Evolutionary conservation across 2,329 filamentous ascomycete genomes (phyloP).

Genomic region (Arthrinium puccinioides): DNA sequence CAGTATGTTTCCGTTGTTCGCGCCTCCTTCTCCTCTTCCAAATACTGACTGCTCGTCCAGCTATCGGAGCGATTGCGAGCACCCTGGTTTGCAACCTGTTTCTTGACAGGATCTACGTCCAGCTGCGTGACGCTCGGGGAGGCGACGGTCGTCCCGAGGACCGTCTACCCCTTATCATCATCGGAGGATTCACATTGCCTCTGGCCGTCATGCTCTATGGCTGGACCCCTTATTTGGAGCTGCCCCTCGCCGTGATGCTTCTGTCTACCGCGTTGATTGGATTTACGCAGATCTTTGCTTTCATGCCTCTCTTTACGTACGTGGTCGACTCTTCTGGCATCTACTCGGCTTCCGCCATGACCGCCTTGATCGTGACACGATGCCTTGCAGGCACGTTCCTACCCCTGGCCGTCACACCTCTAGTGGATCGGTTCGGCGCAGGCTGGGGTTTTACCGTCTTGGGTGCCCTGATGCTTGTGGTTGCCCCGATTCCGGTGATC

Average conservation of each 20-base stretch:
- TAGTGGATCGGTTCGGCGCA: conserved; percentile 41
- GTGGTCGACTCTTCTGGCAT: conserved; percentile 49
- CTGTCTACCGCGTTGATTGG: conserved; percentile 37
- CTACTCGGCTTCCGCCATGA: conserved; percentile 50
- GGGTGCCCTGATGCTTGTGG: conserved; percentile 28
- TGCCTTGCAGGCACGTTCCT: conserved; percentile 51
- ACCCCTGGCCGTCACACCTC: conserved; percentile 40
- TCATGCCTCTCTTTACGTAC: conserved; percentile 46
- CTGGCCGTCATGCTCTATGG: conserved; percentile 39
- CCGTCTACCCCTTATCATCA: conserved; percentile 44
- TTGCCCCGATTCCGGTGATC: conserved; percentile 43
- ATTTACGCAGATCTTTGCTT: conserved; percentile 33
- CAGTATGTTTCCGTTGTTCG: conserved; percentile 36
- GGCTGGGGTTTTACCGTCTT: conserved; percentile 43
- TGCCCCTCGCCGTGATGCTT: conserved; percentile 36
- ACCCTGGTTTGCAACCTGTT: conserved; percentile 40
- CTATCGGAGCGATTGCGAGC: conserved; percentile 38
- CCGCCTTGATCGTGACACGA: conserved; percentile 45
- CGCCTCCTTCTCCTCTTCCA: too few relatives aligned
- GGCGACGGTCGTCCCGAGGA: conserved; percentile 43
- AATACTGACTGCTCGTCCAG: too few relatives aligned
- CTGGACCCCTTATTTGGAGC: conserved; percentile 37
- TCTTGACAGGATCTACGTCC: conserved; percentile 47
- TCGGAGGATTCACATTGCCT: conserved; percentile 38
- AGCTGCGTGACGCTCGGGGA: conserved; percentile 30